Evolutionary conservation across 441 rosid genomes (phyloP).

Genomic region (Brassica hybrid): DNA sequence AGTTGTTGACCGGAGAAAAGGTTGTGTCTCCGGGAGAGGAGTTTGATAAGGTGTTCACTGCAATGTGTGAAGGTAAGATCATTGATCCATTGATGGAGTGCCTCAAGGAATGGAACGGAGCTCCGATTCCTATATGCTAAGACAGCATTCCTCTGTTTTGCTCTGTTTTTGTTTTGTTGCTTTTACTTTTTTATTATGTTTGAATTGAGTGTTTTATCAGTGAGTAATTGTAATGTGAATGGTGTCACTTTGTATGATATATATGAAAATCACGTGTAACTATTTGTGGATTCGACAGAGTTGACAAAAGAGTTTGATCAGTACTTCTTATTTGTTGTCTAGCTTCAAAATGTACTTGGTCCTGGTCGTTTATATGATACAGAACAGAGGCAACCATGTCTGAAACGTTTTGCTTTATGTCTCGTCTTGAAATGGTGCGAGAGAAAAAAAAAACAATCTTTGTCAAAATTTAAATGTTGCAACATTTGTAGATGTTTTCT

Average conservation of each 20-base stretch:
- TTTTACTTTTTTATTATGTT: not conserved
- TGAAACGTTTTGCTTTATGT: conserved; percentile 5
- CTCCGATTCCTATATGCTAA: no score
- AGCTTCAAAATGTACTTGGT: not conserved
- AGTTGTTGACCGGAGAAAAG: no score
- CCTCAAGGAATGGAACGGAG: no score
- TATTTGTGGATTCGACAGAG: conserved; percentile 2
- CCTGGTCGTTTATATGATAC: not conserved
- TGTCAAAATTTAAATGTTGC: conserved; percentile 3
- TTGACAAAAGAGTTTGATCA: conserved; percentile 24
- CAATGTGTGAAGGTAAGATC: no score
- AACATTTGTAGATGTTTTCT: conserved; percentile 14
- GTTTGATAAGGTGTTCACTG: no score
- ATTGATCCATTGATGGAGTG: no score
- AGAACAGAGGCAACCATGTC: not conserved
- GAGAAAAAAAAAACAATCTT: not conserved
- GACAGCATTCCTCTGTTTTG: conserved; percentile 10
- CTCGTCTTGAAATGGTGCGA: conserved; percentile 13
- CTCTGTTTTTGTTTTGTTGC: not conserved
- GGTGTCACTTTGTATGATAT: no score
- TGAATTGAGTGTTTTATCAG: not conserved
- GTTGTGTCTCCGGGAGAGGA: no score
- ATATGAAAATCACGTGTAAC: not conserved
- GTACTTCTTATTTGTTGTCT: not conserved
- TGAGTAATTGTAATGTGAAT: conserved; percentile 1